Base-by-base conservation (phyloP, 2,329 filamentous ascomycete species). In the Arthrinium phaeospermum region DNA sequence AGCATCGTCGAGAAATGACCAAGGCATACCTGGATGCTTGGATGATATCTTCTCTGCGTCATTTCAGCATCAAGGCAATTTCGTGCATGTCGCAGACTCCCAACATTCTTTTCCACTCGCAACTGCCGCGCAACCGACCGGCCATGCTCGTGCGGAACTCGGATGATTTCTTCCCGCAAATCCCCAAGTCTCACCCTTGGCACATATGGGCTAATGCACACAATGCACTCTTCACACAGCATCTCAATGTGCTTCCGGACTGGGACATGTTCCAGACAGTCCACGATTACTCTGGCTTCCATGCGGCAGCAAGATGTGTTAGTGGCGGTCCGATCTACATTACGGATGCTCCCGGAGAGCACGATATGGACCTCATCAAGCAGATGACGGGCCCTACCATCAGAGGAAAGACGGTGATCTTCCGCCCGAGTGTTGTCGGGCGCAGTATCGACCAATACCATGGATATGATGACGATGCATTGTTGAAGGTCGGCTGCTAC, bases 81-180 rank as follows among this genome's bases (percentile, higher is more conserved):
- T 96, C 94, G 30, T 98, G 96, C 90, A 98, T 98, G 95, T 96
- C 95, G 0, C 93, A 96, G 81, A 89, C 92, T 3, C 96, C 96
- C 0, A 92, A 95, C 72, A 91, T 96, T 24, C 86, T 98, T 13
- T 98, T 98, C 83, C 91, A 95, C 79, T 92, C 92, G 0, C 94
- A 97, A 76, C 85, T 98, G 34, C 93, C 93, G 0, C 89, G 86
- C n/a, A 94, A 92, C 79, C 91, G 91, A 69, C 93, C 94, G 0
- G 86, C 90, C 0, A 87, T 97, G 34, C 85, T 95, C 0, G 89
- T 95, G 24, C 92, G 96, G 67, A 98, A 97, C 82, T 97, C 94
- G 0, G 95, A 92, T 75, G 93, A 98, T 82, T 99, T 95, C 86
- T 98, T 97, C 81, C 96, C 96, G 0, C 90, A 95, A 64, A 89